These are phyloP conservation scores for Friedmanniomyces simplex DNA, from an alignment of 495 filamentous ascomycete species.

Conservation along the genomic window DNA sequence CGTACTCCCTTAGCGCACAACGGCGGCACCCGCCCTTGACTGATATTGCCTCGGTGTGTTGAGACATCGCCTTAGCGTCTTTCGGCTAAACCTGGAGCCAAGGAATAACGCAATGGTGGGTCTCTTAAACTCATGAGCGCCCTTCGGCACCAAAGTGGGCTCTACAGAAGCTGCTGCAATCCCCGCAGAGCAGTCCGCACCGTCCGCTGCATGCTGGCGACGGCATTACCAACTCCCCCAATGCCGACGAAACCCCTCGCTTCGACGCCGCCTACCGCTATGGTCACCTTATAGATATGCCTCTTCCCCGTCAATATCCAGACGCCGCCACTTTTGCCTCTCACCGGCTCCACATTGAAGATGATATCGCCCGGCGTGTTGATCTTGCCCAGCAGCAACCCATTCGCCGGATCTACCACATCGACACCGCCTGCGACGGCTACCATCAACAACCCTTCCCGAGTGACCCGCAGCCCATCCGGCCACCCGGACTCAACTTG, in stretches of 20 bases:
- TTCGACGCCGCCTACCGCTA: not conserved
- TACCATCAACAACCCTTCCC: slow-evolving; percentile 3
- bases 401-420: slow-evolving; percentile 6
- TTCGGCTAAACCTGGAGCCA: too few species aligned
- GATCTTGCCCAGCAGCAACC: slow-evolving; percentile 11
- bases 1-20: too few species aligned
- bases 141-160: too few species aligned
- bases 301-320: not conserved
- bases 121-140: too few species aligned
- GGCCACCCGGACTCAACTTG: slow-evolving; percentile 9
- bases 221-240: too few species aligned
- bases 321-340: not conserved
- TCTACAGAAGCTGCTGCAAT: too few species aligned
- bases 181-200: too few species aligned
- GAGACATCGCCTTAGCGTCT: too few species aligned
- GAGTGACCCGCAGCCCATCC: slow-evolving; percentile 8
- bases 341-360: not conserved
- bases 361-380: slow-evolving; percentile 4
- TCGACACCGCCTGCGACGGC: slow-evolving; percentile 8
- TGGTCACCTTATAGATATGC: not conserved
- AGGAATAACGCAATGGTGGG: too few species aligned
- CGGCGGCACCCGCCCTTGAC: too few species aligned
- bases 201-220: too few species aligned
- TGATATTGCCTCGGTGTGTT: too few species aligned
- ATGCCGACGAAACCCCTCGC: not conserved